Conservation (phyloP, 331 rosid species). For the Telfairia occidentalis region DNA sequence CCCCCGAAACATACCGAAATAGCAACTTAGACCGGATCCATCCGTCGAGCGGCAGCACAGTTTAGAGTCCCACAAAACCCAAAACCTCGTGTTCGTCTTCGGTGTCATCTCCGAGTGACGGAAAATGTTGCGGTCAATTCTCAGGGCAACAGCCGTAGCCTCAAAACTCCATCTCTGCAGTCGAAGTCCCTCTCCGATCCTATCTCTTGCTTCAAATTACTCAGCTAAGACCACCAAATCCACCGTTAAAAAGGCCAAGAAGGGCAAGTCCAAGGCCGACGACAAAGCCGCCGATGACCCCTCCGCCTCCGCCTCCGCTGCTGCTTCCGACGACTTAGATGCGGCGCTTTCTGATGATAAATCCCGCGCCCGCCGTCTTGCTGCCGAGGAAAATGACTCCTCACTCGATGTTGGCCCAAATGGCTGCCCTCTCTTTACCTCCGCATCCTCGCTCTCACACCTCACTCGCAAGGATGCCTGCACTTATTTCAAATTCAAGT, state of each 20-base stretch:
- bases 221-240: conserved; percentile 28
- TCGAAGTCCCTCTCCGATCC: conserved; percentile 8
- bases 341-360: conserved; percentile 31
- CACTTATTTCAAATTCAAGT: conserved; percentile 64
- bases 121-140: conserved; percentile 40
- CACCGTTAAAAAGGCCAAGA: conserved; percentile 18
- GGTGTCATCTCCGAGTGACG: neutral
- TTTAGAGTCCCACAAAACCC: neutral
- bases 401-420: conserved; percentile 62
- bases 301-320: conserved; percentile 6
- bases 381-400: conserved; percentile 52
- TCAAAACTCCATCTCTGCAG: conserved; percentile 21
- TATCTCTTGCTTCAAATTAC: conserved; percentile 16
- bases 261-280: conserved; percentile 31
- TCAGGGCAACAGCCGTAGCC: conserved; percentile 31
- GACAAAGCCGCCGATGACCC: conserved; percentile 17
- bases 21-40: neutral
- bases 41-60: too few species aligned
- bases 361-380: conserved; percentile 53
- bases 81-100: neutral
- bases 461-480: conserved; percentile 43
- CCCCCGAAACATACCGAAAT: neutral
- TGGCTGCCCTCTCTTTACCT: conserved; percentile 60
- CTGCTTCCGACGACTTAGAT: conserved; percentile 23
- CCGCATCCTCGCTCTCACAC: conserved; percentile 40